These are phyloP conservation scores for Sclerotinia spermophila DNA, from an alignment of 2,329 filamentous ascomycete species.

Conservation along the genomic window DNA sequence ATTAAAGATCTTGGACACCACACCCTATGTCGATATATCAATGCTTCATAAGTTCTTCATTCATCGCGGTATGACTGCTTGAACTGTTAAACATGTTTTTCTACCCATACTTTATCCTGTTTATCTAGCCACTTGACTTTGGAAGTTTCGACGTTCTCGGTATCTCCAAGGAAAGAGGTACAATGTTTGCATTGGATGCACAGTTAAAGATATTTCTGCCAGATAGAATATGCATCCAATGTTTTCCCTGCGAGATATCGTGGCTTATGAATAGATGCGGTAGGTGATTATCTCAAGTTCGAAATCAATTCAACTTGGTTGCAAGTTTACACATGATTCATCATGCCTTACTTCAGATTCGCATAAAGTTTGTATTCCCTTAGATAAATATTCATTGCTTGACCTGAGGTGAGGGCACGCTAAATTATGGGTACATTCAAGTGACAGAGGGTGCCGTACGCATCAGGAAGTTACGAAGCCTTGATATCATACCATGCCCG, in stretches of 20 bases:
- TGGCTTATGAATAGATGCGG: neutral
- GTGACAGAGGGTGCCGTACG: neutral
- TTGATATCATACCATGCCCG: no score
- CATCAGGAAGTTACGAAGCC: neutral
- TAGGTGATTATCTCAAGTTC: neutral
- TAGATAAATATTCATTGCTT: neutral
- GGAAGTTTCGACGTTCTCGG: neutral
- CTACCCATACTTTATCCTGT: neutral
- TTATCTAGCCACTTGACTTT: neutral
- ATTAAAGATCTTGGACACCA: neutral
- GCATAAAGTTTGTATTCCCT: neutral
- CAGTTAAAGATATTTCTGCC: neutral
- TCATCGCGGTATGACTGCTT: neutral
- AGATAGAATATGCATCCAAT: neutral
- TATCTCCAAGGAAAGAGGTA: neutral
- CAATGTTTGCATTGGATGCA: neutral
- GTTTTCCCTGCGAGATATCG: neutral
- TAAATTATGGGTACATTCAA: neutral
- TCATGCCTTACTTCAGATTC: neutral
- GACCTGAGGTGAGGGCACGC: neutral
- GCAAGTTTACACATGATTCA: neutral
- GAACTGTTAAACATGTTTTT: neutral
- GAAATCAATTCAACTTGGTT: neutral
- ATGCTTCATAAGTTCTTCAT: neutral
- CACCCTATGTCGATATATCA: neutral